phyloP scores from a whole-genome alignment of 2,329 filamentous ascomycete genomes.

The Paecilomyces variotii region DNA sequence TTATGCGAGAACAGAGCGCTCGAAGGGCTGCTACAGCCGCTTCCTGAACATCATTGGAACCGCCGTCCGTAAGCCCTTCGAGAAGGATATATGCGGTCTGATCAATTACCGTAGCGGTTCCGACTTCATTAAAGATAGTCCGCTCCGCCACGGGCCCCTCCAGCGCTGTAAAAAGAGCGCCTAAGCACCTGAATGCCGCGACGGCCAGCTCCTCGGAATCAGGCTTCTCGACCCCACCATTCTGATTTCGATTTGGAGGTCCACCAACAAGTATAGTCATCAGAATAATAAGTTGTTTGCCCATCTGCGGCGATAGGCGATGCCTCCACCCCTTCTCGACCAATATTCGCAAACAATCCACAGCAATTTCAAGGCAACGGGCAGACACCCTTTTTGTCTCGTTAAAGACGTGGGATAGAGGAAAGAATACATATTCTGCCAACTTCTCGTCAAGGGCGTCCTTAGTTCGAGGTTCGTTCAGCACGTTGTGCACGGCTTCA shows the following conservation, averaged over 20 bases:
- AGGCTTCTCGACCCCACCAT: constrained; percentile 16
- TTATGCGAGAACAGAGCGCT: constrained; percentile 55
- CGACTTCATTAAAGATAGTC: constrained; percentile 40
- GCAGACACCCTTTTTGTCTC: constrained; percentile 64
- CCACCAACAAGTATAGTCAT: constrained; percentile 75
- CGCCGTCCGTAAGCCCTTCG: constrained; percentile 59
- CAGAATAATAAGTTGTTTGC: constrained; percentile 77
- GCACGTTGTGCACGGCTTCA: constrained; percentile 31
- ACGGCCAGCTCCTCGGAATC: constrained; percentile 65
- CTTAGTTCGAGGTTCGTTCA: constrained; percentile 33
- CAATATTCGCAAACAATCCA: constrained; percentile 67
- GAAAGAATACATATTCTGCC: constrained; percentile 92
- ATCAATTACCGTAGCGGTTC: constrained; percentile 68
- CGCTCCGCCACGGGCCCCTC: constrained; percentile 39
- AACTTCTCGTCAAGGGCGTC: constrained; percentile 64
- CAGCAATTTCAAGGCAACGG: constrained; percentile 60
- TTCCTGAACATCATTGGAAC: constrained; percentile 60
- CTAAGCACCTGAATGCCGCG: constrained; percentile 63
- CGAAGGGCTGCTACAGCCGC: constrained; percentile 60
- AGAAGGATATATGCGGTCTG: constrained; percentile 75
- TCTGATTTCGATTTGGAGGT: constrained; percentile 47
- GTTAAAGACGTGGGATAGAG: constrained; percentile 77
- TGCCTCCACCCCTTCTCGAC: constrained; percentile 71
- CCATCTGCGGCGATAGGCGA: constrained; percentile 62
- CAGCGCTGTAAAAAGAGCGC: constrained; percentile 56